phyloP scores from a whole-genome alignment of 306 rosid genomes.

The Trifolium subterraneum region DNA sequence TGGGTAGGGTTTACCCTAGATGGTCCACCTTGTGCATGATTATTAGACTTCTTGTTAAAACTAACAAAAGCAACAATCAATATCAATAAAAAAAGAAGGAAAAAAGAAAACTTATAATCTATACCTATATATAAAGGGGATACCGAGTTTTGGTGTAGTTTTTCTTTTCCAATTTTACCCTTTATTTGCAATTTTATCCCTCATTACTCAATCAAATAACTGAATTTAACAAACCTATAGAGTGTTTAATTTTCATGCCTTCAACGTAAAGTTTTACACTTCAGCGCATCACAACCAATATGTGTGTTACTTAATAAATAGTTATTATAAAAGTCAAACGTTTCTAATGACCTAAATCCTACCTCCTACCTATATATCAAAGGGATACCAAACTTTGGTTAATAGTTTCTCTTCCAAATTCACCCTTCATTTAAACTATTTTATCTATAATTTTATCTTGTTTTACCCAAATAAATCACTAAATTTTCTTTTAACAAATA shows the following conservation, averaged over 20 bases:
- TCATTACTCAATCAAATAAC: not conserved
- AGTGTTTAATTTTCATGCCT: not conserved
- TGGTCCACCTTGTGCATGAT: constrained; percentile 93
- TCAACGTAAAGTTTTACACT: not conserved
- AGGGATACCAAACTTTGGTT: not conserved
- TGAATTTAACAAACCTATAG: not conserved
- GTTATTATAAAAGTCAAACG: not conserved
- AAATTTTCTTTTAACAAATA: not conserved
- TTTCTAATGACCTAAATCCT: not conserved
- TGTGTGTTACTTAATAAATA: not conserved
- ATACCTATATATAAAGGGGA: not conserved
- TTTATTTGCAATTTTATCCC: not conserved
- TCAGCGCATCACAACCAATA: not conserved
- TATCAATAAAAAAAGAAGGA: constrained; percentile 15
- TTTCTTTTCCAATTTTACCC: not conserved
- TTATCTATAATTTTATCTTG: not conserved
- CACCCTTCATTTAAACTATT: not conserved
- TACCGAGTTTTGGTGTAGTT: not conserved
- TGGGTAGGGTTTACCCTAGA: constrained; percentile 64
- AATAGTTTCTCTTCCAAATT: not conserved
- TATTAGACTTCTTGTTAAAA: constrained; percentile 66
- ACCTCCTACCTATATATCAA: not conserved
- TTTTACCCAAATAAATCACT: not conserved
- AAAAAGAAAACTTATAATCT: not conserved
- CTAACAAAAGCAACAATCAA: constrained; percentile 52